Evolutionary conservation across 1,139 yeast genomes (phyloP).

Genomic region (Hyphopichia burtonii): DNA sequence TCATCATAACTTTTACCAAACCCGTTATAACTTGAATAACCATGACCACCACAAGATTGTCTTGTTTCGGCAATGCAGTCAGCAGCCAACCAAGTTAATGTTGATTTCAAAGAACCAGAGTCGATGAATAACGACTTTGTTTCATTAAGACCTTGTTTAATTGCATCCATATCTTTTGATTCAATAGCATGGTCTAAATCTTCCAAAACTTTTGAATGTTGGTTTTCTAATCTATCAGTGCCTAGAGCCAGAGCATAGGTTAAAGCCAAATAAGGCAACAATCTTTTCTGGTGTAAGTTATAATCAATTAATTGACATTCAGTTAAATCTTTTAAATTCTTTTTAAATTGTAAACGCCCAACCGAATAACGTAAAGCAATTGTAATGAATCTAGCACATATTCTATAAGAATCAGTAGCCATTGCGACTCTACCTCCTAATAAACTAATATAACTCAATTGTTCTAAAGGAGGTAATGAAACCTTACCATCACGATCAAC

Average conservation of each 20-base stretch:
- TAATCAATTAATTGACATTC: conserved; percentile 28
- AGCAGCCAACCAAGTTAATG: conserved; percentile 33
- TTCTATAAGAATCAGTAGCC: conserved; percentile 31
- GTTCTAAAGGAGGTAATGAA: conserved; percentile 30
- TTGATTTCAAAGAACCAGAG: conserved; percentile 30
- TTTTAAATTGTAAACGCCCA: conserved; percentile 30
- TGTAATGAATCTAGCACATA: conserved; percentile 28
- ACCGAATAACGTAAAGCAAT: conserved; percentile 33
- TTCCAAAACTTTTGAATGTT: conserved; percentile 19
- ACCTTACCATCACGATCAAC: conserved; percentile 29
- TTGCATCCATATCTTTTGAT: conserved; percentile 18
- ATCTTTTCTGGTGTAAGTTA: conserved; percentile 31
- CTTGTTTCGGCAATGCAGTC: conserved; percentile 31
- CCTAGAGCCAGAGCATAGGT: conserved; percentile 29
- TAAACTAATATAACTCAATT: conserved; percentile 32
- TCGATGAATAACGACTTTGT: conserved; percentile 31
- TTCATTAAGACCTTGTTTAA: conserved; percentile 21
- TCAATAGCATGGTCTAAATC: conserved; percentile 22
- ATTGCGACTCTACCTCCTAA: conserved; percentile 31
- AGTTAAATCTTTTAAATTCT: conserved; percentile 14
- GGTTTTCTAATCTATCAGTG: conserved; percentile 23
- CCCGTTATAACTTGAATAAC: conserved; percentile 31
- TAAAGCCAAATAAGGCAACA: conserved; percentile 30
- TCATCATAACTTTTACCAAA: conserved; percentile 33
- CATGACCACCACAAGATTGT: conserved; percentile 36